Percentiles rank a stretch among this genome's conserved stretches.
These are phyloP conservation scores for Phaeodactylum tricornutum DNA, from an alignment of 108 stramenopile species.

Conservation along the genomic window DNA sequence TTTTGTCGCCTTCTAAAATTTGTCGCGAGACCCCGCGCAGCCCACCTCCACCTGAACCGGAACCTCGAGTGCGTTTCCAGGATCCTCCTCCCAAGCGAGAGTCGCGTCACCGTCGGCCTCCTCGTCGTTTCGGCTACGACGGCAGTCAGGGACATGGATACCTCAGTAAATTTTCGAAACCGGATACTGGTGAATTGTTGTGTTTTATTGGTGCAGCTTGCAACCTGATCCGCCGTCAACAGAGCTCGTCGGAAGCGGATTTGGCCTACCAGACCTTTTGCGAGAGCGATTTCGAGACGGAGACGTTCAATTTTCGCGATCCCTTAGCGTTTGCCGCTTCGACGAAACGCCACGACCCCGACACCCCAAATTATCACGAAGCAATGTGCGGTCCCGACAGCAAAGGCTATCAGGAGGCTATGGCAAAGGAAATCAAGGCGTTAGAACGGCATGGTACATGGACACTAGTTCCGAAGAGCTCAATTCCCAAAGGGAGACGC, in stretches of 20 bases:
- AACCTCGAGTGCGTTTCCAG: too few species aligned
- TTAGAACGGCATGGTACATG: conserved; percentile 4
- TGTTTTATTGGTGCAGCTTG: too few species aligned
- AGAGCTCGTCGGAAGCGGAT: too few species aligned
- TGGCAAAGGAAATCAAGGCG: conserved; percentile 10
- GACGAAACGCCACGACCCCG: conserved; percentile 5
- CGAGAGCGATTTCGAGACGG: not conserved
- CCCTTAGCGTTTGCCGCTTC: conserved; percentile 8
- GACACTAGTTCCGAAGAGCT: not conserved
- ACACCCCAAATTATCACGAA: conserved; percentile 25
- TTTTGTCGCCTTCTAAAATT: too few species aligned
- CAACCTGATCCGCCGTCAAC: too few species aligned
- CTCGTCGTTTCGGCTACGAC: conserved; percentile 4
- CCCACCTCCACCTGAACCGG: not conserved
- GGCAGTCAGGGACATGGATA: conserved; percentile 2
- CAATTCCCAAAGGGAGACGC: not conserved
- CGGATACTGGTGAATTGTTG: too few species aligned
- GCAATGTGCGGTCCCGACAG: conserved; percentile 27
- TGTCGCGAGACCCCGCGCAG: not conserved
- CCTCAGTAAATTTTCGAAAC: too few species aligned
- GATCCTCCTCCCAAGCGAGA: conserved; percentile 6
- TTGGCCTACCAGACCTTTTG: not conserved
- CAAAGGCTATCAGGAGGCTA: conserved; percentile 11
- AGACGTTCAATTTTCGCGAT: not conserved
- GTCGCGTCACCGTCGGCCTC: not conserved